Percentiles rank a stretch among this genome's conserved stretches.
Conservation (phyloP, 305 asterid species). For the Nicotiana rustica region DNA sequence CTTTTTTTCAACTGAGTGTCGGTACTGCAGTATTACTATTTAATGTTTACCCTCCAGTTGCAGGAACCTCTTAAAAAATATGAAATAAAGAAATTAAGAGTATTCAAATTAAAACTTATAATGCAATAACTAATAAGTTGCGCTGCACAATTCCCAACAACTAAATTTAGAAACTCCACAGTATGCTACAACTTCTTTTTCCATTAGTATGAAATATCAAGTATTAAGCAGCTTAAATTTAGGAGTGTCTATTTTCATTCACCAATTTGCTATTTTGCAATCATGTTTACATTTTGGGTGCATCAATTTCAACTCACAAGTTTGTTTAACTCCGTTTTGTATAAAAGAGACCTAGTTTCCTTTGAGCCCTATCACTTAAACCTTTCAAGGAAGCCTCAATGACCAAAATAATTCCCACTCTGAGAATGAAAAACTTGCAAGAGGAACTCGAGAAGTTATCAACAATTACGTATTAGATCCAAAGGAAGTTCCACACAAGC, state of each 20-base stretch:
- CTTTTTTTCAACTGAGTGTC: neutral
- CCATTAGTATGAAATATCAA: neutral
- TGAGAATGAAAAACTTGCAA: constrained; percentile 13
- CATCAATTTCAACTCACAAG: constrained; percentile 10
- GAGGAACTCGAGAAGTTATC: neutral
- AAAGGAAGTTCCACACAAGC: neutral
- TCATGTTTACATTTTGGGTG: neutral
- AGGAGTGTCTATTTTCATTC: neutral
- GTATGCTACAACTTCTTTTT: neutral
- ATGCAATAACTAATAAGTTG: neutral
- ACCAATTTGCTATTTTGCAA: neutral
- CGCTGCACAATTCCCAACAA: neutral
- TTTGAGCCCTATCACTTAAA: neutral
- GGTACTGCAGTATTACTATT: neutral
- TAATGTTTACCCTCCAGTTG: neutral
- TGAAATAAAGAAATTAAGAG: neutral
- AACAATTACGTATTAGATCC: neutral
- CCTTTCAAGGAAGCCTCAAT: neutral
- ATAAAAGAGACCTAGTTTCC: neutral
- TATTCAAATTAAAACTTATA: neutral
- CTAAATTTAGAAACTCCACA: neutral
- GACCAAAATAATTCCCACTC: neutral
- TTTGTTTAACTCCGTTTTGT: neutral
- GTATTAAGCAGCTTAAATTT: neutral
- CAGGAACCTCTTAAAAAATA: neutral